Percentiles rank a stretch among this genome's conserved stretches.
Conservation (phyloP, 2,329 filamentous ascomycete genomes). For the Colletotrichum echinochloae region DNA sequence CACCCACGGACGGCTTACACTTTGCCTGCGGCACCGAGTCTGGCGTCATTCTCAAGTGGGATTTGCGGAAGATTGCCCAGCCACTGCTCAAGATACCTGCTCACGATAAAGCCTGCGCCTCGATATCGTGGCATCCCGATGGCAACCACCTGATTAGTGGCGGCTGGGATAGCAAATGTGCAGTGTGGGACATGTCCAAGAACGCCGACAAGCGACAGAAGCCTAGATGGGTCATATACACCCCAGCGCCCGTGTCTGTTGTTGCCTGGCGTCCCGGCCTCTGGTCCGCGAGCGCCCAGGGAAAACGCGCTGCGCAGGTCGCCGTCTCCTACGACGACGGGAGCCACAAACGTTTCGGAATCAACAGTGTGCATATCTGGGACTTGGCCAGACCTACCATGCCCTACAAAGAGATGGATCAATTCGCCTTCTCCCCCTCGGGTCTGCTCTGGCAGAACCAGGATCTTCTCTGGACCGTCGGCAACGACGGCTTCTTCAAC, state of each 20-base stretch:
- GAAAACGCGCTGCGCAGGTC: conserved; percentile 70
- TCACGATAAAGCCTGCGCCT: conserved; percentile 69
- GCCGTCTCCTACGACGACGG: conserved; percentile 72
- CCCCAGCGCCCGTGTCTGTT: conserved; percentile 69
- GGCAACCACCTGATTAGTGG: conserved; percentile 74
- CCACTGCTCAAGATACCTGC: conserved; percentile 71
- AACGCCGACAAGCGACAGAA: conserved; percentile 73
- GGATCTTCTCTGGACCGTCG: conserved; percentile 75
- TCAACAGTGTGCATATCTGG: conserved; percentile 73
- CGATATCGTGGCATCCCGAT: conserved; percentile 76
- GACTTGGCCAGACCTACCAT: conserved; percentile 75
- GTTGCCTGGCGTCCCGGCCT: conserved; percentile 73
- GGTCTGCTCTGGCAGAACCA: conserved; percentile 73
- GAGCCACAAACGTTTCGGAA: conserved; percentile 65
- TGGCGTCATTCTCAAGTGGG: conserved; percentile 73
- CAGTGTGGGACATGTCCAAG: conserved; percentile 74
- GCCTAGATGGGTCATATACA: conserved; percentile 70
- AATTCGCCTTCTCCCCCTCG: conserved; percentile 68
- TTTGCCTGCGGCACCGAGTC: conserved; percentile 75
- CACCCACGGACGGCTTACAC: conserved; percentile 69
- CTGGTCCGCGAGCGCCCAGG: conserved; percentile 74
- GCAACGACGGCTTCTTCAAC: conserved; percentile 70
- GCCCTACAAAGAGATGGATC: conserved; percentile 74
- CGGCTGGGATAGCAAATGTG: conserved; percentile 70
- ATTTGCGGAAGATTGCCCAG: conserved; percentile 65